A percentile compares a stretch with the other conserved stretches of the same genome.
Evolutionary conservation across 192 early-diverging fungal genomes (phyloP).

Genomic region (Backusella australiensis): DNA sequence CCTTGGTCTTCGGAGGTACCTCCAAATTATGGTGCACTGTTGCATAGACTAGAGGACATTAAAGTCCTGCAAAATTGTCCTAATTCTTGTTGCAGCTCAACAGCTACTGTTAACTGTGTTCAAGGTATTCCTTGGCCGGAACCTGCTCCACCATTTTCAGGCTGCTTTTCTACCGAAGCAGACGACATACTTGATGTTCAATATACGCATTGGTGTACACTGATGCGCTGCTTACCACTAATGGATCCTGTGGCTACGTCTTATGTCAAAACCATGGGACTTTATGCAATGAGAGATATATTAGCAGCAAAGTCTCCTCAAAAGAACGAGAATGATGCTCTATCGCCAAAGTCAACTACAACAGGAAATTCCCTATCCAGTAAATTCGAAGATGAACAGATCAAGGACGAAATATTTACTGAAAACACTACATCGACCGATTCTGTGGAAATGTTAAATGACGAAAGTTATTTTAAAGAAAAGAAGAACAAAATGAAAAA

Average conservation of each 20-base stretch:
- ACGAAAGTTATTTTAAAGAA: neutral
- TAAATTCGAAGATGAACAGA: neutral
- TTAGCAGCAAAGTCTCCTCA: neutral
- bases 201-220: slow-evolving; percentile 23
- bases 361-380: neutral
- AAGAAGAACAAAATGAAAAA: neutral
- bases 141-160: neutral
- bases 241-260: slow-evolving; percentile 11
- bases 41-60: slow-evolving; percentile 6
- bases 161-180: neutral
- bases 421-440: neutral
- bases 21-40: slow-evolving; percentile 1
- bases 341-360: neutral
- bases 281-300: slow-evolving; percentile 20
- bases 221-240: slow-evolving; percentile 17
- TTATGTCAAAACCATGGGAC: slow-evolving; percentile 5
- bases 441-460: neutral
- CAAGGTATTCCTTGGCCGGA: slow-evolving; percentile 15
- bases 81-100: neutral
- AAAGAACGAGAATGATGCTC: neutral
- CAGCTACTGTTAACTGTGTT: neutral
- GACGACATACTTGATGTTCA: neutral
- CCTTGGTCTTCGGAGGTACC: slow-evolving; percentile 13
- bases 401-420: neutral
- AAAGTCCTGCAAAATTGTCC: neutral